A percentile compares a stretch with the other conserved stretches of the same genome.
phyloP scores from a whole-genome alignment of 345 rosid species.

The Boechera divaricarpa region DNA sequence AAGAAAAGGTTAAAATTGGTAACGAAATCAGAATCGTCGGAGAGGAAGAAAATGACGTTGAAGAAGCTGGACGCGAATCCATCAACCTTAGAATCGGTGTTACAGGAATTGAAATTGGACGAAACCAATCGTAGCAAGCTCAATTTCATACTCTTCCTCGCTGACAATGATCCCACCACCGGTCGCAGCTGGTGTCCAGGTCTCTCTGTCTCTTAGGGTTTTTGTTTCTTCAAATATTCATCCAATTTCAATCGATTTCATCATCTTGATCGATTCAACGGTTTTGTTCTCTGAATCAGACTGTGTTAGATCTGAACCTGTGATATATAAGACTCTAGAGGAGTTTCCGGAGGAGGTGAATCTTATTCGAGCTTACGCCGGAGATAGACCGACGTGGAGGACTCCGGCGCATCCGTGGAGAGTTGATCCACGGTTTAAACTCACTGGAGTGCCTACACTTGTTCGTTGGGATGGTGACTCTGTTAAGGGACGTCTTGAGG shows the following conservation, averaged over 20 bases:
- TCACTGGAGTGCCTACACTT: constrained; percentile 84
- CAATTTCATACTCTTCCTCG: constrained; percentile 81
- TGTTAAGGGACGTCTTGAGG: constrained; percentile 70
- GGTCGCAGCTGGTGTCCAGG: constrained; percentile 90
- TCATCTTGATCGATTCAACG: too few relatives aligned
- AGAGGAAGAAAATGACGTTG: constrained; percentile 52
- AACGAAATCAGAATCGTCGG: background rate
- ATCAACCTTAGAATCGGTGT: constrained; percentile 55
- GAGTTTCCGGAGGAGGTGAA: constrained; percentile 60
- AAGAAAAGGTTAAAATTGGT: background rate
- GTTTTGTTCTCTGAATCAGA: constrained; percentile 48
- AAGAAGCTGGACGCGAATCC: constrained; percentile 62
- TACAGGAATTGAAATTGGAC: constrained; percentile 61
- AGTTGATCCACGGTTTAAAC: constrained; percentile 69
- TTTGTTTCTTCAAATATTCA: too few relatives aligned
- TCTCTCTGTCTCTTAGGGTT: constrained; percentile 32
- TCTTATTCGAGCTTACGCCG: constrained; percentile 77
- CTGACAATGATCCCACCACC: constrained; percentile 81
- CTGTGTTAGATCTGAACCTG: constrained; percentile 95
- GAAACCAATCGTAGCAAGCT: constrained; percentile 55
- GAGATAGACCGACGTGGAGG: constrained; percentile 90
- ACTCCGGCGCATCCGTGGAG: constrained; percentile 78
- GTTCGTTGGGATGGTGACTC: constrained; percentile 65
- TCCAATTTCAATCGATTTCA: background rate
- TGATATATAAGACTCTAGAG: constrained; percentile 73